Evolutionary conservation across 768 basidiomycete genomes (phyloP).

Genomic region (Saitozyma sp.): DNA sequence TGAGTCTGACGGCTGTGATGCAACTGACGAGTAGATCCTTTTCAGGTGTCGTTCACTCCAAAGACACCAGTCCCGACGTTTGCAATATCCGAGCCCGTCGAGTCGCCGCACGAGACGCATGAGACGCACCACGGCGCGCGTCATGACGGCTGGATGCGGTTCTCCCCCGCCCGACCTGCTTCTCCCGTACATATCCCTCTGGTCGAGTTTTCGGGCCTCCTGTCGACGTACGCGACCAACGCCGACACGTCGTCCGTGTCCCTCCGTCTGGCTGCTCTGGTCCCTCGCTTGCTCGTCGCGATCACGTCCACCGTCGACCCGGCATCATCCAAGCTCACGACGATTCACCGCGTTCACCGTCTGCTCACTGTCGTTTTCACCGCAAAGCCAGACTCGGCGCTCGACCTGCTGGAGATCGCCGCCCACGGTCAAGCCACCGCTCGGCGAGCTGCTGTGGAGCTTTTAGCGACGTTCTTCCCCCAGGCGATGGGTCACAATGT

Average conservation of each 20-base stretch:
- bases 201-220: conserved; percentile 17
- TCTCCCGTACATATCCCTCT: conserved; percentile 12
- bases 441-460: conserved; percentile 60
- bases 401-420: conserved; percentile 70
- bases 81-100: no score
- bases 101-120: no score
- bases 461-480: conserved; percentile 69
- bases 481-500: conserved; percentile 66
- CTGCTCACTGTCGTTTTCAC: conserved; percentile 61
- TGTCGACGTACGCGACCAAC: conserved; percentile 62
- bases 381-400: conserved; percentile 67
- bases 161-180: no score
- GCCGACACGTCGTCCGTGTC: conserved; percentile 60
- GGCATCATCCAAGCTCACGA: conserved; percentile 50
- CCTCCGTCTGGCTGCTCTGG: conserved; percentile 61
- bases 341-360: conserved; percentile 59
- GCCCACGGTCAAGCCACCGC: conserved; percentile 66
- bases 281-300: conserved; percentile 65
- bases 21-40: no score
- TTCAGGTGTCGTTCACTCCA: no score
- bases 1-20: no score
- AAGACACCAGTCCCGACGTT: no score
- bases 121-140: no score
- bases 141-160: no score
- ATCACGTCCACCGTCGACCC: conserved; percentile 63